Conservation (phyloP, 805 yeast genomes). For the Metschnikowia lunata region DNA sequence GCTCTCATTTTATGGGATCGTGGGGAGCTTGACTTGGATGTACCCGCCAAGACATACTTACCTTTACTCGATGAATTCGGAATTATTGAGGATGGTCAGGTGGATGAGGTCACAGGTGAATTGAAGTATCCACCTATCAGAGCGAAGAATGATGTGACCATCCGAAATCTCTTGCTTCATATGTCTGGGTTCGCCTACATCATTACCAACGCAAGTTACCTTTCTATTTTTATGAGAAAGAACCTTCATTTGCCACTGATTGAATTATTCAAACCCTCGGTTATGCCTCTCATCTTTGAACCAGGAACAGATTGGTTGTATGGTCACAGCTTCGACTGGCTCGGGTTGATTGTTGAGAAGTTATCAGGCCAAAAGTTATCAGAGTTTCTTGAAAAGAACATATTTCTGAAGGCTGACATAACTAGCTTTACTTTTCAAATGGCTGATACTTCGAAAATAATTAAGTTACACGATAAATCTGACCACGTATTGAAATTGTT, state of each 20-base stretch:
- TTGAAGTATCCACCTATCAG: constrained; percentile 6
- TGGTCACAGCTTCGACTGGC: constrained; percentile 38
- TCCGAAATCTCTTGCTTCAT: constrained; percentile 16
- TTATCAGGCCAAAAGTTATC: constrained; percentile 31
- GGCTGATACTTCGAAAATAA: constrained; percentile 3
- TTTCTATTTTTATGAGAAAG: constrained; percentile 18
- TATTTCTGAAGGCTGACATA: constrained; percentile 37
- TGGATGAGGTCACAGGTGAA: constrained; percentile 14
- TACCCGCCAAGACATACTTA: constrained; percentile 28
- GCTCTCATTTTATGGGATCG: constrained; percentile 31
- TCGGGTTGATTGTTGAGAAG: constrained; percentile 33
- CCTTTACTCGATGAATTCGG: constrained; percentile 26
- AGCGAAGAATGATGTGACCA: constrained; percentile 13
- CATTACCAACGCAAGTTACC: constrained; percentile 29
- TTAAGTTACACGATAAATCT: constrained; percentile 6
- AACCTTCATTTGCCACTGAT: constrained; percentile 21
- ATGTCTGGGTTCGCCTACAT: constrained; percentile 32
- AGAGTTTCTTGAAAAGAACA: constrained; percentile 24
- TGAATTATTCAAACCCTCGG: constrained; percentile 23
- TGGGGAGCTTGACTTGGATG: constrained; percentile 30
- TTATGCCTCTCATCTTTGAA: constrained; percentile 24
- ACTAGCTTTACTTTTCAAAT: constrained; percentile 16
- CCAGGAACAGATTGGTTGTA: constrained; percentile 38
- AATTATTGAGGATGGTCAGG: constrained; percentile 11
- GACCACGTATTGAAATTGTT: constrained; percentile 3